Conservation (phyloP, 2,329 filamentous ascomycete species). For the Sphaerulina vaccinii region DNA sequence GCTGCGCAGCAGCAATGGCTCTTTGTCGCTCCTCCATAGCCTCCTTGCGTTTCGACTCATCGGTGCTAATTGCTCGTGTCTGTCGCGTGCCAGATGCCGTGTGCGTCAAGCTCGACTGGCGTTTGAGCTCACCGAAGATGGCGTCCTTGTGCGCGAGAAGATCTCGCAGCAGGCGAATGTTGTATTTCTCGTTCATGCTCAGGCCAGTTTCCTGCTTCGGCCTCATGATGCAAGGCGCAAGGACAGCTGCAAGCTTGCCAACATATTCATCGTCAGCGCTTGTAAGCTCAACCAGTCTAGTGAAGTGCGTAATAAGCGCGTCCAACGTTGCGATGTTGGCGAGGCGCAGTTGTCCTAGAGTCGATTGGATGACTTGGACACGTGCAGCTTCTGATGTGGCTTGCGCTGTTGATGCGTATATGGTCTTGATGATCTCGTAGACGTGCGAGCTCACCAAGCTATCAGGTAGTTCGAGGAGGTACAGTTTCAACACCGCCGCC, state of each 20-base stretch:
- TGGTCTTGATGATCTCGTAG: constrained; percentile 97
- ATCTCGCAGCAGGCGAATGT: constrained; percentile 85
- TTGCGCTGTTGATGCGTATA: constrained; percentile 79
- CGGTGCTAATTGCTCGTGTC: constrained; percentile 78
- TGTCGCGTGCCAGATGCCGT: constrained; percentile 62
- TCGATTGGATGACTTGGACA: constrained; percentile 89
- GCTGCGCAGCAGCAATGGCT: constrained; percentile 61
- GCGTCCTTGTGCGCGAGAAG: constrained; percentile 90
- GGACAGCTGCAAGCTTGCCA: constrained; percentile 65
- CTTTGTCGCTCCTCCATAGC: constrained; percentile 92
- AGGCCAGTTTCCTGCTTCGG: constrained; percentile 84
- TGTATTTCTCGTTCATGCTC: constrained; percentile 93
- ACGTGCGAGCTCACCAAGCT: constrained; percentile 98
- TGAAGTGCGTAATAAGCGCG: constrained; percentile 97
- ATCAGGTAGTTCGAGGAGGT: constrained; percentile 92
- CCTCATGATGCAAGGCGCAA: constrained; percentile 84
- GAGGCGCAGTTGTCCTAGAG: constrained; percentile 87
- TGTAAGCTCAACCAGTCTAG: constrained; percentile 90
- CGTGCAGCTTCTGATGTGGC: constrained; percentile 76
- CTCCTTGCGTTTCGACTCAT: constrained; percentile 91
- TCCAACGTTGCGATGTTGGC: constrained; percentile 99
- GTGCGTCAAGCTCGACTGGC: constrained; percentile 71
- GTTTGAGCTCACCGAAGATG: constrained; percentile 95
- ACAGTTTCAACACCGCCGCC: constrained; percentile 88
- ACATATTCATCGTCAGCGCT: constrained; percentile 90